Base-by-base conservation (phyloP, 116 monocot species). In the Papilionanthe hybrid region DNA sequence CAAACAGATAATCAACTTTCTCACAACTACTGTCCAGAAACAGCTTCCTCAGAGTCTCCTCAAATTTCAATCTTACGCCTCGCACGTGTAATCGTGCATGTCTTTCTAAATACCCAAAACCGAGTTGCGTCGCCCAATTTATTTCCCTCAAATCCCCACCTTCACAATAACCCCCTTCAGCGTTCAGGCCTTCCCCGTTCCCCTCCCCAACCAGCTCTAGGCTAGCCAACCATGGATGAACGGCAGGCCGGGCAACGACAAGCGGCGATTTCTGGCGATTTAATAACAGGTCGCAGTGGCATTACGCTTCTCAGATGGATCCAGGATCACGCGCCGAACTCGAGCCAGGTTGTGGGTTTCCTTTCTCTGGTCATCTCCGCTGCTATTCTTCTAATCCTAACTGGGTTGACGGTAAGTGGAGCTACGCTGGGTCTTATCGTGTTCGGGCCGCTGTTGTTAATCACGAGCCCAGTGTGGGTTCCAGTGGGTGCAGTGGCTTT, bases 391-490 rank as follows among this genome's bases (percentile, higher is more conserved):
- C 80, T 86, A 77, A 0, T 82, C 77, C 79, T 86, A 15, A 57
- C 85, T 4, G 89, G 89, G 28, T 2, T 80, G 13, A 80, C 84
- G 32, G 63, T 83, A 17, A 87, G 84, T 45, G 79, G 72, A 0
- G 37, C 76, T 13, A 47, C 79, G 0, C 48, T 82, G 3, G 84
- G 67, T 7, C 23, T 85, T 5, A 23, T 83, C 73, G 56, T 83
- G 75, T 76, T 87, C 75, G 63, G 60, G 23, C 90, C 90, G 10
- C 13, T 90, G 19, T 22, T 81, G 8, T 19, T 90, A 18, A 18
- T 90, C 15, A 48, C 83, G 37, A 81, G 80, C 79, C 90, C 87
- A 0, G 15, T 90, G 22, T 90, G 90, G 90, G 43, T 87, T 18
- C 87, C 87, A 6, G 71, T 56, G 9, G 89, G 72, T 55, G 73